A percentile compares a stretch with the other conserved stretches of the same genome.
Evolutionary conservation across 2,329 filamentous ascomycete species (phyloP).

Genomic region (Elsinoe australis): DNA sequence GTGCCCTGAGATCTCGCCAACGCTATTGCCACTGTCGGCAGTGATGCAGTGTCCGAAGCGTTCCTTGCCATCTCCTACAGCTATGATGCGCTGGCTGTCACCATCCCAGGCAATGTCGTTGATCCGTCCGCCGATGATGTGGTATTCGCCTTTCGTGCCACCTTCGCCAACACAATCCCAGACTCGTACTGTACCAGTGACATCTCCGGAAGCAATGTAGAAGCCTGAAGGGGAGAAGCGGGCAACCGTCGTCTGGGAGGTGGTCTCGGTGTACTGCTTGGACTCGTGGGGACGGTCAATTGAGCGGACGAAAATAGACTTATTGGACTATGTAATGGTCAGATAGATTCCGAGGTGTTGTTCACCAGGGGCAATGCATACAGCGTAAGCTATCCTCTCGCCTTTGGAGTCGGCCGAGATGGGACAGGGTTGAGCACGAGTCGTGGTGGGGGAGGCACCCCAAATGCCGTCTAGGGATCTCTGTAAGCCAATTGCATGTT

Average conservation of each 20-base stretch:
- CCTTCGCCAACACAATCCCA: conserved; percentile 86
- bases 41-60: conserved; percentile 91
- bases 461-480: conserved; percentile 58
- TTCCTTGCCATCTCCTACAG: conserved; percentile 90
- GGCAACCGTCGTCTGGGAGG: conserved; percentile 78
- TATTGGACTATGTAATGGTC: conserved; percentile 61
- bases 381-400: conserved; percentile 85
- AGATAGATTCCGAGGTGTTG: conserved; percentile 6
- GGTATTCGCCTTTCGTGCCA: conserved; percentile 84
- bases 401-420: conserved; percentile 84
- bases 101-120: conserved; percentile 98
- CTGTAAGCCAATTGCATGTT: background rate
- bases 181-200: conserved; percentile 73
- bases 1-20: conserved; percentile 89
- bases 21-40: conserved; percentile 89
- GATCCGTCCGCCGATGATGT: conserved; percentile 87
- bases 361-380: conserved; percentile 40
- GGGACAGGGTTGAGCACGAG: conserved; percentile 78
- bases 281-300: conserved; percentile 81
- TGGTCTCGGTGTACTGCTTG: conserved; percentile 91
- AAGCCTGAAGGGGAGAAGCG: conserved; percentile 91
- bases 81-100: conserved; percentile 91
- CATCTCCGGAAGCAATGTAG: conserved; percentile 89
- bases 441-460: conserved; percentile 75
- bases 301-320: conserved; percentile 90